These are phyloP conservation scores for Ceratocystis huliohia DNA, from an alignment of 2,329 filamentous ascomycete genomes.

Conservation along the genomic window DNA sequence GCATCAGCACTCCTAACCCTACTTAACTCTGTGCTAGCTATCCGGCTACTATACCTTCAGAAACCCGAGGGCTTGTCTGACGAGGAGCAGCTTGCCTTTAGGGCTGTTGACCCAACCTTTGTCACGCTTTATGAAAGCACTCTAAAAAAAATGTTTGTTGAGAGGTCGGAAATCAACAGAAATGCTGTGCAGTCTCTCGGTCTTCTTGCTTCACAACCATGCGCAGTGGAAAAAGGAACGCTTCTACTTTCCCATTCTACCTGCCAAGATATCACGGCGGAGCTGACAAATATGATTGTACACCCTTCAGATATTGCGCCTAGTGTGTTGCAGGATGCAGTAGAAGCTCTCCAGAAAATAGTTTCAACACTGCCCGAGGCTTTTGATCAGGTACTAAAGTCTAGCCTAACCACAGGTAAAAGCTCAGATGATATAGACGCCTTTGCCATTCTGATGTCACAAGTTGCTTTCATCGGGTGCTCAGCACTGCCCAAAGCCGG, in stretches of 20 bases:
- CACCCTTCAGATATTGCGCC: conserved; percentile 27
- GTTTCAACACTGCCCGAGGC: conserved; percentile 29
- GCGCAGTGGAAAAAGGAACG: conserved; percentile 23
- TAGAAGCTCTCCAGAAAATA: conserved; percentile 32
- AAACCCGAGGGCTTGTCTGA: conserved; percentile 25
- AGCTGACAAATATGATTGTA: conserved; percentile 24
- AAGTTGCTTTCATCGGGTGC: conserved; percentile 39
- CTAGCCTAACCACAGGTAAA: conserved; percentile 4
- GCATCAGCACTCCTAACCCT: conserved; percentile 41
- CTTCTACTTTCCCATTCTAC: conserved; percentile 29
- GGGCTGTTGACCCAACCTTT: conserved; percentile 30
- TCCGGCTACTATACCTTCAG: conserved; percentile 31
- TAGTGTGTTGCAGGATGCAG: conserved; percentile 32
- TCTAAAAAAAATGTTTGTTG: conserved; percentile 24
- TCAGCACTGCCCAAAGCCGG: conserved; percentile 29
- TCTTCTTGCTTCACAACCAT: conserved; percentile 33
- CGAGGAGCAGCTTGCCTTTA: conserved; percentile 31
- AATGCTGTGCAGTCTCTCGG: conserved; percentile 37
- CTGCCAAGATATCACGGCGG: conserved; percentile 31
- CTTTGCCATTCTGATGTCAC: conserved; percentile 31
- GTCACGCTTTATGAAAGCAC: conserved; percentile 30
- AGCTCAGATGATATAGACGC: conserved; percentile 22
- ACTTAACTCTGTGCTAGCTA: conserved; percentile 39
- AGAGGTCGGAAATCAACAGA: conserved; percentile 32
- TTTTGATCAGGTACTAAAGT: conserved; percentile 25